phyloP scores from a whole-genome alignment of 106 monocot genomes.

The Narthecium ossifragum region DNA sequence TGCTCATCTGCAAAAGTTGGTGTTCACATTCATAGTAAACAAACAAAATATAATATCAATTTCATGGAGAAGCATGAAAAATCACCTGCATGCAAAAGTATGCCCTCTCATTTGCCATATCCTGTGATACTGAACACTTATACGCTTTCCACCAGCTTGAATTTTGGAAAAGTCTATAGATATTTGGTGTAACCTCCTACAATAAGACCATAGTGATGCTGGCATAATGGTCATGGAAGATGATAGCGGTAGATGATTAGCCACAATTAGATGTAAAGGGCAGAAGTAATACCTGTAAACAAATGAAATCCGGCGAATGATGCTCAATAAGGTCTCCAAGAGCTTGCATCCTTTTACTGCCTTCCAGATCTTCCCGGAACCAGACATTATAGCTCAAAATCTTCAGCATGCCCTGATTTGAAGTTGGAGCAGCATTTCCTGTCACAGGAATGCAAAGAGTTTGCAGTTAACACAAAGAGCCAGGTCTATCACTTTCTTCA shows the following conservation, averaged over 20 bases:
- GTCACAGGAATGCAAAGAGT: background rate
- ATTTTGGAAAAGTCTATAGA: constrained; percentile 59
- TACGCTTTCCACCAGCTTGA: constrained; percentile 82
- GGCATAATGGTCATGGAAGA: background rate
- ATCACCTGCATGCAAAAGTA: constrained; percentile 95
- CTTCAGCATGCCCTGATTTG: constrained; percentile 19
- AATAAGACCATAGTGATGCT: constrained; percentile 1
- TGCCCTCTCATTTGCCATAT: constrained; percentile 26
- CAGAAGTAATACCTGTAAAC: constrained; percentile 55
- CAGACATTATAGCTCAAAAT: constrained; percentile 90
- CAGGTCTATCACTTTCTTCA: background rate
- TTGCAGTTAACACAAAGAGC: no score
- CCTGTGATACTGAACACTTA: constrained; percentile 49
- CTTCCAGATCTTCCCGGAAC: constrained; percentile 92
- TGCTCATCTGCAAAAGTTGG: constrained; percentile 53
- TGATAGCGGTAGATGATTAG: background rate
- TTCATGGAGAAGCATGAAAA: background rate
- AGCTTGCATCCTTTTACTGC: constrained; percentile 74
- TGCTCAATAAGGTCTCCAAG: constrained; percentile 66
- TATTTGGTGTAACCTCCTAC: constrained; percentile 89
- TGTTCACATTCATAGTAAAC: background rate
- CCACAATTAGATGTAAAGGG: background rate
- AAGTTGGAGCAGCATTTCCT: no score
- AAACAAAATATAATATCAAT: background rate
- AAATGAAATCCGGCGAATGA: constrained; percentile 70